phyloP scores from a whole-genome alignment of 2,329 filamentous ascomycete genomes.

The Bipolaris victoriae region DNA sequence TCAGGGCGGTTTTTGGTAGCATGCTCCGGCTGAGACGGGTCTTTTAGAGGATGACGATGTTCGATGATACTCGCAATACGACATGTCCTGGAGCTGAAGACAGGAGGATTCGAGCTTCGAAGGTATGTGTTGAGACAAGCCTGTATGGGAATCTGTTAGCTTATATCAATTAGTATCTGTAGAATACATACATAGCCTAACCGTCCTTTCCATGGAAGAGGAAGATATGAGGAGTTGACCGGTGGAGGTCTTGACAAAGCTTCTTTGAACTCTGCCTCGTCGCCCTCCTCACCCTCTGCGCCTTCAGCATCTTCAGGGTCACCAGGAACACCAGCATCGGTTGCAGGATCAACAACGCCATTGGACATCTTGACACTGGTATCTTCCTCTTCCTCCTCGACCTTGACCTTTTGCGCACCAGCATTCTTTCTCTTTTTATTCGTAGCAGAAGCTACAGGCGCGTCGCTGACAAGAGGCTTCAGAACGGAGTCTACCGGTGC shows the following conservation, averaged over 20 bases:
- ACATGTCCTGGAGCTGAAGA: slow-evolving; percentile 91
- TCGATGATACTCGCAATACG: slow-evolving; percentile 90
- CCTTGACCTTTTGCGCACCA: slow-evolving; percentile 34
- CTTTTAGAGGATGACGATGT: slow-evolving; percentile 79
- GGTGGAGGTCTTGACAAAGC: slow-evolving; percentile 71
- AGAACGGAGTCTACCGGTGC: slow-evolving; percentile 15
- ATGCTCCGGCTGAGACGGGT: slow-evolving; percentile 79
- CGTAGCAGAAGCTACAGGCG: slow-evolving; percentile 20
- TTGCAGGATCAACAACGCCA: slow-evolving; percentile 22
- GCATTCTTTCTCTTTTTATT: slow-evolving; percentile 36
- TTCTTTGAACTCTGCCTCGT: slow-evolving; percentile 64
- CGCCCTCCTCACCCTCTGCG: slow-evolving; percentile 55
- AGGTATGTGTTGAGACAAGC: slow-evolving; percentile 94
- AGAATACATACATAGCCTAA: slow-evolving; percentile 76
- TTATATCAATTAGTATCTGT: slow-evolving; percentile 16
- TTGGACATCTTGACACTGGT: slow-evolving; percentile 17
- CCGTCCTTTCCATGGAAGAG: slow-evolving; percentile 87
- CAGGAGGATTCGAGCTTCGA: slow-evolving; percentile 76
- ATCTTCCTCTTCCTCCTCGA: slow-evolving; percentile 28
- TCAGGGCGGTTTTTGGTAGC: slow-evolving; percentile 86
- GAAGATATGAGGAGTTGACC: slow-evolving; percentile 81
- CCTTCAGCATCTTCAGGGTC: slow-evolving; percentile 58
- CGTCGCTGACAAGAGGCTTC: slow-evolving; percentile 18
- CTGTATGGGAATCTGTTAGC: slow-evolving; percentile 50
- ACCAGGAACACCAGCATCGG: slow-evolving; percentile 24